Evolutionary conservation across 495 filamentous ascomycete genomes (phyloP).

Genomic region (Geopyxis carbonaria): DNA sequence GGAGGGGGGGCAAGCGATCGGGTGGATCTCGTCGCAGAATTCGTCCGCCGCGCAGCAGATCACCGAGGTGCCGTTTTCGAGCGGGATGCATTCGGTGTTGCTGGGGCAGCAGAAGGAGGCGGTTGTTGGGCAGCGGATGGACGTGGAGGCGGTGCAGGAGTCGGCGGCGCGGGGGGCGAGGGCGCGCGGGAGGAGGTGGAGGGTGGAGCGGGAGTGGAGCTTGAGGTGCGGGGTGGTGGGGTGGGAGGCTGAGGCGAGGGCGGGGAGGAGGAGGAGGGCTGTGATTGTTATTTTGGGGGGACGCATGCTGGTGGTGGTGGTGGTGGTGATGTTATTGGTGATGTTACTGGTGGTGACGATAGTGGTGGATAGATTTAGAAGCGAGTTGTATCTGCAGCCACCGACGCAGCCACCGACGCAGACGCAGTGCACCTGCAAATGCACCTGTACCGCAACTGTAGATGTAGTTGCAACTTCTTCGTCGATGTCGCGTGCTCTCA

Average conservation of each 20-base stretch:
- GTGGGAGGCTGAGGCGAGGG: neutral
- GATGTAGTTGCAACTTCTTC: too few species aligned
- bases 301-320: conserved; percentile 2
- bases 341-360: too few species aligned
- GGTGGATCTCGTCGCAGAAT: conserved; percentile 20
- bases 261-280: neutral
- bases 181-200: neutral
- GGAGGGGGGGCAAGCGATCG: conserved; percentile 9
- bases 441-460: too few species aligned
- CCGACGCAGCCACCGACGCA: too few species aligned
- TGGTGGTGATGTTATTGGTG: neutral
- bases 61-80: conserved; percentile 15
- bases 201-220: neutral
- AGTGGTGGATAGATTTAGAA: too few species aligned
- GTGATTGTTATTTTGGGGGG: neutral
- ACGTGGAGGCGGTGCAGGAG: neutral
- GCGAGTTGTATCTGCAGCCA: too few species aligned
- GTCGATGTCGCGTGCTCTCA: too few species aligned
- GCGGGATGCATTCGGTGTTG: conserved; percentile 17
- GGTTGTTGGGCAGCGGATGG: conserved; percentile 6
- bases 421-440: too few species aligned
- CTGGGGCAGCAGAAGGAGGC: conserved; percentile 18
- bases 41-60: conserved; percentile 20
- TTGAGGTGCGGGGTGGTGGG: conserved; percentile 1
- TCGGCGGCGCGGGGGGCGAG: neutral